phyloP scores from a whole-genome alignment of 1,284 basidiomycete genomes.

The Polyporus tsugae region DNA sequence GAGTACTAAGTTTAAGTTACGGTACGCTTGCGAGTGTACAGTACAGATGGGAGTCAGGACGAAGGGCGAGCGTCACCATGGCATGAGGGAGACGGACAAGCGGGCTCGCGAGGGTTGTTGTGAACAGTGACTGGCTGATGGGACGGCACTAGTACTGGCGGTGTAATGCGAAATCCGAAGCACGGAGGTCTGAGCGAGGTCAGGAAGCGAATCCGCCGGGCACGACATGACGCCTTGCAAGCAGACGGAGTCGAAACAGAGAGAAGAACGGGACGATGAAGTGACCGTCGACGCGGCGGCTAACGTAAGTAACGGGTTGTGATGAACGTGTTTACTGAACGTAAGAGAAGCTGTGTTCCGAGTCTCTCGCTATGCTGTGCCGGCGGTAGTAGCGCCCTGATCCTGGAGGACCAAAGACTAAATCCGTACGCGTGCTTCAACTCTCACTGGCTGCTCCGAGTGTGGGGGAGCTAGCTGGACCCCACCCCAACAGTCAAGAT shows the following conservation, averaged over 20 bases:
- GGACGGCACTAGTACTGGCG: not conserved
- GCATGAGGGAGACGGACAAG: too few relatives aligned
- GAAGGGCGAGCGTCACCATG: too few relatives aligned
- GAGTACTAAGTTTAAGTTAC: too few relatives aligned
- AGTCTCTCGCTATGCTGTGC: constrained; percentile 1
- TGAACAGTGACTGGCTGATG: not conserved
- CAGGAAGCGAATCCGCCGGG: not conserved
- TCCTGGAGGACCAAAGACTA: not conserved
- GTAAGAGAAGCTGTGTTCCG: not conserved
- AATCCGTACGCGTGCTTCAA: not conserved
- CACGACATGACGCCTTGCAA: not conserved
- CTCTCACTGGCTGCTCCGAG: not conserved
- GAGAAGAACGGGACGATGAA: constrained; percentile 1
- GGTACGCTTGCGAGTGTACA: not conserved
- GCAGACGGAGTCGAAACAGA: not conserved
- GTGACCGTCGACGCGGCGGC: not conserved
- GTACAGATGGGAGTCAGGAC: too few relatives aligned
- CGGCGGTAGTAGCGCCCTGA: not conserved
- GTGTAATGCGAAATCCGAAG: not conserved
- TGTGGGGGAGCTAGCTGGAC: not conserved
- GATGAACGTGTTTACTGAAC: not conserved
- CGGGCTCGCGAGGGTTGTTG: not conserved
- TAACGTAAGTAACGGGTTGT: not conserved
- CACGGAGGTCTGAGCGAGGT: not conserved
- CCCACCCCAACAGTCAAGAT: not conserved